Percentiles rank a stretch among this genome's conserved stretches.
Conservation (phyloP, 352 stramenopile genomes). For the Elongisporangium prolatum region DNA sequence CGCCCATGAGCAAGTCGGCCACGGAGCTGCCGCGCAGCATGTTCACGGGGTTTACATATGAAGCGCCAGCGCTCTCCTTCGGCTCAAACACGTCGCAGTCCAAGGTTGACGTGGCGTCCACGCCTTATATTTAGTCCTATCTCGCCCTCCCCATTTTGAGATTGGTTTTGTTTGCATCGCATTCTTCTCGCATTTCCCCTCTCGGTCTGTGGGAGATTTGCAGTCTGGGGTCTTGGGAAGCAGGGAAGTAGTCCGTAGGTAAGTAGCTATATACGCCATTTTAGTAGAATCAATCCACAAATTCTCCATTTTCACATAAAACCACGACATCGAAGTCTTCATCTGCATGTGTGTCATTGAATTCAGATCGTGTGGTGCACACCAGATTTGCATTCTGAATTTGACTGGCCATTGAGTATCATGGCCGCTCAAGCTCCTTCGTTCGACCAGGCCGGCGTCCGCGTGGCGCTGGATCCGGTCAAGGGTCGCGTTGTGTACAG, state of each 20-base stretch:
- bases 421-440: conserved; percentile 41
- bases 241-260: neutral
- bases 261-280: neutral
- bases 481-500: conserved; percentile 66
- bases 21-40: conserved; percentile 68
- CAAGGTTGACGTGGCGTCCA: conserved; percentile 80
- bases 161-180: neutral
- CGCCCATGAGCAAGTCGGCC: conserved; percentile 67
- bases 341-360: neutral
- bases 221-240: neutral
- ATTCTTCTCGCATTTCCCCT: neutral
- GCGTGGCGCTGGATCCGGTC: conserved; percentile 35
- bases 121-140: conserved; percentile 80
- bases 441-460: conserved; percentile 51
- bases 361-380: neutral
- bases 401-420: conserved; percentile 2
- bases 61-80: conserved; percentile 76
- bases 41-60: conserved; percentile 87
- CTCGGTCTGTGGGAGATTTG: neutral
- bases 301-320: neutral
- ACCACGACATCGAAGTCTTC: too few species aligned
- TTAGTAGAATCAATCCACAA: neutral
- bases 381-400: conserved; percentile 1
- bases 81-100: conserved; percentile 86
- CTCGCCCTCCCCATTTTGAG: neutral